Evolutionary conservation across 768 basidiomycete species (phyloP).

Genomic region (Lentinula detonsa): DNA sequence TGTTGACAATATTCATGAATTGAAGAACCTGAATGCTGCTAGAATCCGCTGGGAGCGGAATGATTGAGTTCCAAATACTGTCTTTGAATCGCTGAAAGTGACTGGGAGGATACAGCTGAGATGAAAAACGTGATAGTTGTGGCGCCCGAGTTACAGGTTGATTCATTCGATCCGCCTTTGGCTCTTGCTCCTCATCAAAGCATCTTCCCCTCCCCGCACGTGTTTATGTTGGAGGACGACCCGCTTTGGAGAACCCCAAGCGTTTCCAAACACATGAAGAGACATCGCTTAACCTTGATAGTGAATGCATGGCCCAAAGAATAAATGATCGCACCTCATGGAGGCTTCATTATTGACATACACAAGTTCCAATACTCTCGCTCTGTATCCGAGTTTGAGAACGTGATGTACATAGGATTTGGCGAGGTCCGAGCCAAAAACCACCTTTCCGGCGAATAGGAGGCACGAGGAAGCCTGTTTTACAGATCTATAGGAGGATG

Average conservation of each 20-base stretch:
- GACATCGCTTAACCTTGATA: neutral
- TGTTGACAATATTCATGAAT: neutral
- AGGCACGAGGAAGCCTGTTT: conserved; percentile 78
- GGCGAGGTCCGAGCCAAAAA: conserved; percentile 69
- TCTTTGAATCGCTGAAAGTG: neutral
- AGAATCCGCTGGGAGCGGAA: neutral
- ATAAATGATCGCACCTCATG: conserved; percentile 39
- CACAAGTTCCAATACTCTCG: conserved; percentile 88
- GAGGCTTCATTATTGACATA: conserved; percentile 81
- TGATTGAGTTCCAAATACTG: neutral
- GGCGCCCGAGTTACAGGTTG: neutral
- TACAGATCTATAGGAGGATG: neutral
- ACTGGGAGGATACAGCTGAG: neutral
- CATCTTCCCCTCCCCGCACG: conserved; percentile 76
- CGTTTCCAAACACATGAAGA: conserved; percentile 54
- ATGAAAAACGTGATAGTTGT: neutral
- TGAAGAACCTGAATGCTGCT: neutral
- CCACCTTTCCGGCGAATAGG: conserved; percentile 54
- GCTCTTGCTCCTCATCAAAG: conserved; percentile 21
- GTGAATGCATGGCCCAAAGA: neutral
- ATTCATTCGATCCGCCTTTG: conserved; percentile 7
- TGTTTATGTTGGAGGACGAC: conserved; percentile 63
- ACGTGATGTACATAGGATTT: conserved; percentile 77
- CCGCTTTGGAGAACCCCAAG: conserved; percentile 74
- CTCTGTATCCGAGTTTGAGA: conserved; percentile 69